phyloP scores from a whole-genome alignment of 108 stramenopile genomes.

The Stephanodiscus minutulus region DNA sequence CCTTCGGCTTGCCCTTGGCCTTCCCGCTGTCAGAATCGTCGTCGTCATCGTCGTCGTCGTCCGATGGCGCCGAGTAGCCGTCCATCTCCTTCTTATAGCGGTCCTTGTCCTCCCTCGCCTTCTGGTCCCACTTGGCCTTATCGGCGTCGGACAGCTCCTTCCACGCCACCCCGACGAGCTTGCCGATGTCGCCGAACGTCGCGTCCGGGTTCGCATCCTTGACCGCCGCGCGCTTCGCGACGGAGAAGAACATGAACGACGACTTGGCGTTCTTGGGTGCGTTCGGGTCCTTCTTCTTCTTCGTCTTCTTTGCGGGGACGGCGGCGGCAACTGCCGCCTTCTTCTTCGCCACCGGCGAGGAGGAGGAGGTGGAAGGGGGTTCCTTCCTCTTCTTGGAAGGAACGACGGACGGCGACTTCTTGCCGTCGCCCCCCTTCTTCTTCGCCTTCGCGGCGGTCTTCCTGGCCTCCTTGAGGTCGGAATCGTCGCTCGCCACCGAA shows the following conservation, averaged over 20 bases:
- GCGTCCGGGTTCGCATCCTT: slow-evolving; percentile 73
- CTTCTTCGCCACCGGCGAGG: slow-evolving; percentile 11
- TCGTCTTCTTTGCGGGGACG: slow-evolving; percentile 31
- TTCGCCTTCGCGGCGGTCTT: slow-evolving; percentile 34
- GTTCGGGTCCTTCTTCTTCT: slow-evolving; percentile 57
- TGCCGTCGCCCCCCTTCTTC: slow-evolving; percentile 18
- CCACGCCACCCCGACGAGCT: slow-evolving; percentile 55
- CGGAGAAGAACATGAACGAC: slow-evolving; percentile 41
- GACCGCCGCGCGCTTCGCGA: slow-evolving; percentile 34
- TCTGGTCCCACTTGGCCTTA: slow-evolving; percentile 59
- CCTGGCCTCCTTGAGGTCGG: slow-evolving; percentile 44
- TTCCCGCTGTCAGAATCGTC: not conserved
- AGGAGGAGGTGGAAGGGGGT: slow-evolving; percentile 3
- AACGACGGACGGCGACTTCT: no score
- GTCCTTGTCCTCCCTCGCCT: slow-evolving; percentile 62
- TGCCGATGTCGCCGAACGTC: slow-evolving; percentile 69
- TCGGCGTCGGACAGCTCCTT: slow-evolving; percentile 53
- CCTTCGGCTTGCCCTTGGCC: slow-evolving; percentile 5
- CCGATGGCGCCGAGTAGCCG: slow-evolving; percentile 26
- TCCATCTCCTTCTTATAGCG: slow-evolving; percentile 66
- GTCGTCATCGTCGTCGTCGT: slow-evolving; percentile 39
- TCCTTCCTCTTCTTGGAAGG: slow-evolving; percentile 20
- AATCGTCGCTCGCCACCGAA: slow-evolving; percentile 47
- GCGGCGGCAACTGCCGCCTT: no score
- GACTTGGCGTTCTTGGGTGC: slow-evolving; percentile 43